Evolutionary conservation across 139 green algal species (phyloP).

Genomic region (Chlorella sp.): DNA sequence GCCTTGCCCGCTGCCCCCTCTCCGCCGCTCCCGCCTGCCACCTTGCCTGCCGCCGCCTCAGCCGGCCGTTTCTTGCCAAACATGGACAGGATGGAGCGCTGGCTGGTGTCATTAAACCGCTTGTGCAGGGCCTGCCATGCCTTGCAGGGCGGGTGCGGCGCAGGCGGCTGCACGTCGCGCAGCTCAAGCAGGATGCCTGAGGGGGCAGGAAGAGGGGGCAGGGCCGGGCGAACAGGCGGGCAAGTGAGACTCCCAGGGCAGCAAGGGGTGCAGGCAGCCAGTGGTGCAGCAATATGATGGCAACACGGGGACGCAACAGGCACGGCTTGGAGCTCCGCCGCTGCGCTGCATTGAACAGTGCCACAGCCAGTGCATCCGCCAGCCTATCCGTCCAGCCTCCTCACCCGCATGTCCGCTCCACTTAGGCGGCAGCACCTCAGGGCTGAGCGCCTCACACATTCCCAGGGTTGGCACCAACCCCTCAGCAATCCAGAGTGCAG

Average conservation of each 20-base stretch:
- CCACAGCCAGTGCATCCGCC: background rate
- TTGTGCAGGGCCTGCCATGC: constrained; percentile 38
- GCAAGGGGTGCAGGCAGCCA: background rate
- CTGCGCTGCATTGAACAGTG: background rate
- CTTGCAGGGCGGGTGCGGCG: constrained; percentile 29
- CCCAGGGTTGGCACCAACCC: too few relatives aligned
- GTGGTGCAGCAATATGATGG: background rate
- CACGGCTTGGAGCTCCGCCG: background rate
- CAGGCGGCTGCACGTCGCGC: constrained; percentile 1
- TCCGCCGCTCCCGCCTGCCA: background rate
- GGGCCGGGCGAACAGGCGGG: background rate
- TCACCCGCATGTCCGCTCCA: background rate
- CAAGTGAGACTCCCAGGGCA: background rate
- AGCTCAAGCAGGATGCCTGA: constrained; percentile 48
- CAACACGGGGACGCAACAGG: background rate
- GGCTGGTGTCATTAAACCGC: constrained; percentile 54
- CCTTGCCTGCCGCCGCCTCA: background rate
- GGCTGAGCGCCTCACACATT: background rate
- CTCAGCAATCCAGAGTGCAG: too few relatives aligned
- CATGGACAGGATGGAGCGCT: constrained; percentile 54
- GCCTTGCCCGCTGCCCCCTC: background rate
- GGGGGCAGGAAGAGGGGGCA: background rate
- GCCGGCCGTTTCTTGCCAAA: constrained; percentile 42
- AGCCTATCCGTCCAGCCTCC: too few relatives aligned
- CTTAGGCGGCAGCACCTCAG: background rate